Percentiles rank a stretch among this genome's conserved stretches.
Conservation (phyloP, 164 flowering plant genomes). For the Chloranthus sessilifolius region DNA sequence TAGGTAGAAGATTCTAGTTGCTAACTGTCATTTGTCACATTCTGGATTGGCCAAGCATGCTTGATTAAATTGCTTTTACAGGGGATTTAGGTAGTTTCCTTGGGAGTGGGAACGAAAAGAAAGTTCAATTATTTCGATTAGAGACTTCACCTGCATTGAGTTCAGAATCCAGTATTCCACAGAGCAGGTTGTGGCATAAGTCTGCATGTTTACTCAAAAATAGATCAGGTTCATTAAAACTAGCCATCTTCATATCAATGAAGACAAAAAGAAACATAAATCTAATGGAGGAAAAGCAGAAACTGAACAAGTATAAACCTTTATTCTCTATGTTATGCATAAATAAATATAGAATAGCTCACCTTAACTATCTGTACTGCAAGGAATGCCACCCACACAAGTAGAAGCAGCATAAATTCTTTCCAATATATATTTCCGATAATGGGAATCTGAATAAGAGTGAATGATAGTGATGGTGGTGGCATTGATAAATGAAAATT, state of each 20-base stretch:
- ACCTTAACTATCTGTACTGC: slow-evolving; percentile 59
- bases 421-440: slow-evolving; percentile 51
- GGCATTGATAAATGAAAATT: neutral
- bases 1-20: too few species aligned
- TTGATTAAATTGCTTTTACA: neutral
- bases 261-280: too few species aligned
- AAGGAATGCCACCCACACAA: slow-evolving; percentile 71
- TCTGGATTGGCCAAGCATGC: too few species aligned
- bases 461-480: neutral
- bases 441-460: slow-evolving; percentile 40
- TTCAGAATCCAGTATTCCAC: slow-evolving; percentile 53
- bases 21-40: too few species aligned
- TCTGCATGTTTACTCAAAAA: too few species aligned
- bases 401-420: slow-evolving; percentile 45
- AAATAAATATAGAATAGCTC: neutral
- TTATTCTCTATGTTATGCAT: too few species aligned
- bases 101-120: too few species aligned
- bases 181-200: slow-evolving; percentile 50
- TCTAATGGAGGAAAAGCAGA: too few species aligned
- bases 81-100: neutral
- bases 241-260: too few species aligned
- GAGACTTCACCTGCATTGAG: slow-evolving; percentile 44
- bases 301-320: too few species aligned
- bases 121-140: neutral
- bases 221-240: too few species aligned